Evolutionary conservation across 495 filamentous ascomycete species (phyloP).

Genomic region (Aspergillus sclerotioniger): DNA sequence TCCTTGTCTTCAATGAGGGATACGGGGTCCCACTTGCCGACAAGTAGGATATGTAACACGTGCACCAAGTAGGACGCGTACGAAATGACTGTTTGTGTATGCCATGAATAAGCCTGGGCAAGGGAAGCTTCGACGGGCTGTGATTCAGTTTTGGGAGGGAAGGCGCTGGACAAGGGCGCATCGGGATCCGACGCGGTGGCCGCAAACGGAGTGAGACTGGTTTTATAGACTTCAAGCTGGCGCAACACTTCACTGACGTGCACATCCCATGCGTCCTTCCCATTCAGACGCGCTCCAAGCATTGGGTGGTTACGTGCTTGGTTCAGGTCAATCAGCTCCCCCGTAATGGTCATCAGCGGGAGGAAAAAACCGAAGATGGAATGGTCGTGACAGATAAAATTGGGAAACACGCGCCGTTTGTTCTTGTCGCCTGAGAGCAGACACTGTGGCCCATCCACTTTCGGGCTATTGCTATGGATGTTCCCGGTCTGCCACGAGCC

Average conservation of each 20-base stretch:
- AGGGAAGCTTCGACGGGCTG: conserved; percentile 44
- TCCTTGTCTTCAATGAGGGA: conserved; percentile 83
- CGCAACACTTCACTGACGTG: conserved; percentile 73
- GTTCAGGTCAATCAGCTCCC: conserved; percentile 86
- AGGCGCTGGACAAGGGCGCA: conserved; percentile 21
- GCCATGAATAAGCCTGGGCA: conserved; percentile 57
- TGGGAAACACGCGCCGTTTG: conserved; percentile 65
- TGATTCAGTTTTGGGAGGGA: conserved; percentile 25
- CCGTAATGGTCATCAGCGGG: conserved; percentile 91
- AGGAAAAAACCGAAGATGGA: conserved; percentile 92
- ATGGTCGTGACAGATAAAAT: conserved; percentile 82
- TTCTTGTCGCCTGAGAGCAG: conserved; percentile 44
- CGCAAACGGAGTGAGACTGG: conserved; percentile 83
- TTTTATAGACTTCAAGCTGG: conserved; percentile 78
- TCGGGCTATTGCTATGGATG: conserved; percentile 58
- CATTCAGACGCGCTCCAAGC: conserved; percentile 75
- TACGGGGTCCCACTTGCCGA: conserved; percentile 87
- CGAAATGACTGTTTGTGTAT: conserved; percentile 82
- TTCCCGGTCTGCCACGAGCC: conserved; percentile 85
- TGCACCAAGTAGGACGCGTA: conserved; percentile 89
- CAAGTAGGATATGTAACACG: conserved; percentile 77
- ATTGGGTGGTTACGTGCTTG: conserved; percentile 87
- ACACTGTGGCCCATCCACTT: conserved; percentile 48
- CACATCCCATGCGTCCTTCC: conserved; percentile 74
- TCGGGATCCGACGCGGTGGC: conserved; percentile 37